Base-by-base conservation (phyloP, 2,329 filamentous ascomycete species). In the Tolypocladium tundrense region DNA sequence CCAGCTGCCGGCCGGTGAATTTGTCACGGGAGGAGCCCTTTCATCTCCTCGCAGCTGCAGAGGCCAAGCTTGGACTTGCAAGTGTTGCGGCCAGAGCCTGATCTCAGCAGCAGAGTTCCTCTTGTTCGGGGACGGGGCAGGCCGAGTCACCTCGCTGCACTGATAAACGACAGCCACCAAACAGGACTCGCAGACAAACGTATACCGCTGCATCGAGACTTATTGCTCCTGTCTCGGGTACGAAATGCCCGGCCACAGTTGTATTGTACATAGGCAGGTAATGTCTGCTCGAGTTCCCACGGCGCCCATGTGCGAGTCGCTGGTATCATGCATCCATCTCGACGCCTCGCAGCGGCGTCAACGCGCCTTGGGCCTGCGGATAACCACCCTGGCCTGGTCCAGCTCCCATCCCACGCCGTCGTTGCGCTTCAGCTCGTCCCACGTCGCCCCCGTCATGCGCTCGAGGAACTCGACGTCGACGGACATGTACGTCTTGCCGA, bases 321-420 rank as follows among this genome's bases (percentile, higher is more conserved):
- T n/a, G 24, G 19, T 11, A 42, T 50, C 45, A n/a, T 33, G 9
- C 48, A 13, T 31, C 3, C 27, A 2, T 13, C 27, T 13, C 27
- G 11, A 51, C 31, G n/a, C 41, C 24, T 43, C 19, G 33, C 41
- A 10, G 41, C 41, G 4, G 41, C 48, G 31, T 69, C 65, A 75
- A 64, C 71, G 72, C 53, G 70, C 73, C 67, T 74, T 78, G 21
- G 79, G 72, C 67, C 74, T 81, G 57, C 88, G 82, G 68, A 97
- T 93, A n/a, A 91, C 77, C 39, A 97, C 86, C 66, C 76, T 88
- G 50, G 81, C 79, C 5, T 82, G 86, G 45, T 90, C 86, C 65
- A 90, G 75, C 67, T 91, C 84, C 94, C 94, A 99, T 0, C 91
- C 91, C 1, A 97, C 88, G 3, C 85, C 85, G 67, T 90, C 85